Evolutionary conservation across 202 grass and related monocot species (phyloP).

Genomic region (Musa balbisiana): DNA sequence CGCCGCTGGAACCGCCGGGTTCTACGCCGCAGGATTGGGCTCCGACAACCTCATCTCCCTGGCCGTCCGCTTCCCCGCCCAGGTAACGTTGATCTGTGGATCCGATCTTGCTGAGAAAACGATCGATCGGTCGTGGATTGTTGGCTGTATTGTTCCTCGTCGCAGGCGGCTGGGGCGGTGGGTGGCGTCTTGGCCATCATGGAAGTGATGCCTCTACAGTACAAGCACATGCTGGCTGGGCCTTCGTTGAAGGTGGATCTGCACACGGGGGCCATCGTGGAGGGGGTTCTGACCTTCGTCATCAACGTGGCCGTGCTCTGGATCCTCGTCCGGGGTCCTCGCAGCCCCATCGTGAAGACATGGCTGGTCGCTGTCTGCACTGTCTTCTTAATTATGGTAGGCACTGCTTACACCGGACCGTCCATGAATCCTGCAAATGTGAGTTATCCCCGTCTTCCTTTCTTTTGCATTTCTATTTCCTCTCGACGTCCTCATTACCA

Average conservation of each 20-base stretch:
- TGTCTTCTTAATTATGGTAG: conserved; percentile 43
- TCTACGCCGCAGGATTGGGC: conserved; percentile 75
- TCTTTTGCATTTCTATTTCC: background rate
- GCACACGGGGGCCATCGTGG: conserved; percentile 61
- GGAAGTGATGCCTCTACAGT: conserved; percentile 66
- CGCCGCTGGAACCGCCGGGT: conserved; percentile 68
- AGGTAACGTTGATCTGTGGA: conserved; percentile 31
- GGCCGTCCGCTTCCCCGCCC: conserved; percentile 80
- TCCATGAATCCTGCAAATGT: conserved; percentile 97
- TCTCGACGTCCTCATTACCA: too few relatives aligned
- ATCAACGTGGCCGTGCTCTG: conserved; percentile 64
- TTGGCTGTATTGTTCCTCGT: background rate
- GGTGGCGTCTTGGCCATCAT: conserved; percentile 59
- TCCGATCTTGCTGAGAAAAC: background rate
- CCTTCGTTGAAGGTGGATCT: conserved; percentile 77
- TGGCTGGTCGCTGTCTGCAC: conserved; percentile 54
- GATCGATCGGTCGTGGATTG: background rate
- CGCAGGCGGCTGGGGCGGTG: conserved; percentile 71
- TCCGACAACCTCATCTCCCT: conserved; percentile 47
- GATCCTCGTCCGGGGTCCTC: conserved; percentile 57
- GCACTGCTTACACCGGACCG: conserved; percentile 71
- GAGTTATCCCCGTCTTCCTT: conserved; percentile 14
- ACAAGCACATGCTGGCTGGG: conserved; percentile 68
- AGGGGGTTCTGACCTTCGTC: conserved; percentile 73
- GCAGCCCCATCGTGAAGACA: conserved; percentile 56